Conservation (phyloP, 345 rosid genomes). For the Cardiospermum halicacabum region DNA sequence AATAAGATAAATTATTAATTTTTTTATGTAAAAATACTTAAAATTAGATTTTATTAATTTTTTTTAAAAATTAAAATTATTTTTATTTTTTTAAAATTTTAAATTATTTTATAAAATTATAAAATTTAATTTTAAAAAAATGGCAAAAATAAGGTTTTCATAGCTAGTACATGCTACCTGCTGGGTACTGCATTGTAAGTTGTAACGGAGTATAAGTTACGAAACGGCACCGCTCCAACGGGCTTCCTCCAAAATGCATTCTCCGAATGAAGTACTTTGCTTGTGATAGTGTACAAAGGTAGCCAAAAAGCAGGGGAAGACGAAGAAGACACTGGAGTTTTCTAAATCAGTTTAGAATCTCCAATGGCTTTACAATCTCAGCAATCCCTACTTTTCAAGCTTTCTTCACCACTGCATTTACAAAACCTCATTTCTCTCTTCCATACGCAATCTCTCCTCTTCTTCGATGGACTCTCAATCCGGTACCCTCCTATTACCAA, state of each 20-base stretch:
- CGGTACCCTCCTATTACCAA: slow-evolving; percentile 17
- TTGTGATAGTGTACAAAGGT: slow-evolving; percentile 8
- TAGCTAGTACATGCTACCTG: too few relatives aligned
- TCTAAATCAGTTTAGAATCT: slow-evolving; percentile 10
- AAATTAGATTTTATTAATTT: too few relatives aligned
- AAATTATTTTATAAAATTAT: too few relatives aligned
- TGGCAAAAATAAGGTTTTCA: too few relatives aligned
- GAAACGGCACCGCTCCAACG: not conserved
- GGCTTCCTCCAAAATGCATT: not conserved
- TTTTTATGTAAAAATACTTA: too few relatives aligned
- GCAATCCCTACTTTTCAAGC: slow-evolving; percentile 18
- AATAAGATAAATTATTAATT: too few relatives aligned
- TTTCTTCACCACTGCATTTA: slow-evolving; percentile 19
- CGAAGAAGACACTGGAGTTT: slow-evolving; percentile 3
- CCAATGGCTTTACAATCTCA: slow-evolving; percentile 6
- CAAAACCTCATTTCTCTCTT: not conserved
- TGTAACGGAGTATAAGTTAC: too few relatives aligned
- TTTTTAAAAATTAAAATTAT: too few relatives aligned
- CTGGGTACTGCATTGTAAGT: too few relatives aligned
- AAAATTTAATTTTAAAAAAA: too few relatives aligned
- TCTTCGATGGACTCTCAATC: slow-evolving; percentile 23
- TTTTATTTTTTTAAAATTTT: too few relatives aligned
- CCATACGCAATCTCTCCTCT: not conserved
- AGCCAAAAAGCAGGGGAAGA: slow-evolving; percentile 5
- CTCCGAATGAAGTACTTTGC: slow-evolving; percentile 17